A percentile compares a stretch with the other conserved stretches of the same genome.
Conservation (phyloP, 345 rosid genomes). For the Salix brachista region DNA sequence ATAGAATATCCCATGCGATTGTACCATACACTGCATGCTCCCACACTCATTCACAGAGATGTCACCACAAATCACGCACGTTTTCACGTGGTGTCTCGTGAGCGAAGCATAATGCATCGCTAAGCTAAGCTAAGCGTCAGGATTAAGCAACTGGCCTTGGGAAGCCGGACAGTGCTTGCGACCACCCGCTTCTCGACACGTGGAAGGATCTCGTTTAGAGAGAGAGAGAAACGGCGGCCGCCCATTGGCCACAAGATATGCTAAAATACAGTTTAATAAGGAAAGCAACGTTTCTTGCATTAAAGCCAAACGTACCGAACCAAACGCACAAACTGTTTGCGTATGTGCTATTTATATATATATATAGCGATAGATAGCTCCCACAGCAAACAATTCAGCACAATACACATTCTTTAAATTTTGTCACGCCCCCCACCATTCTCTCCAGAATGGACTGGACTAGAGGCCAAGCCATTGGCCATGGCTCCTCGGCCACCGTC, state of each 20-base stretch:
- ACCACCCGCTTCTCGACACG: conserved; percentile 27
- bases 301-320: conserved; percentile 22
- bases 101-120: neutral
- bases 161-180: conserved; percentile 14
- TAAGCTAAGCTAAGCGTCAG: neutral
- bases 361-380: neutral
- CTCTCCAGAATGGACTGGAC: conserved; percentile 47
- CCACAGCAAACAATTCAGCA: neutral
- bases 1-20: conserved; percentile 2
- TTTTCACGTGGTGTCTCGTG: conserved; percentile 32
- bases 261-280: neutral
- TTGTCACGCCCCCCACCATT: neutral
- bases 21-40: conserved; percentile 8
- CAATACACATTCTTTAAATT: neutral
- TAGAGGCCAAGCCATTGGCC: conserved; percentile 47
- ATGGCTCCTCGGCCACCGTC: conserved; percentile 55
- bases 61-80: conserved; percentile 14
- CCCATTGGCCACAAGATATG: conserved; percentile 25
- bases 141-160: conserved; percentile 19
- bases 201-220: conserved; percentile 11
- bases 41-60: neutral
- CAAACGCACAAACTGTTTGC: neutral
- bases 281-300: conserved; percentile 16
- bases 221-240: conserved; percentile 38
- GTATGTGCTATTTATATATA: neutral